These are phyloP conservation scores for Paecilomyces fulvus DNA, from an alignment of 2,329 filamentous ascomycete genomes.

Conservation along the genomic window DNA sequence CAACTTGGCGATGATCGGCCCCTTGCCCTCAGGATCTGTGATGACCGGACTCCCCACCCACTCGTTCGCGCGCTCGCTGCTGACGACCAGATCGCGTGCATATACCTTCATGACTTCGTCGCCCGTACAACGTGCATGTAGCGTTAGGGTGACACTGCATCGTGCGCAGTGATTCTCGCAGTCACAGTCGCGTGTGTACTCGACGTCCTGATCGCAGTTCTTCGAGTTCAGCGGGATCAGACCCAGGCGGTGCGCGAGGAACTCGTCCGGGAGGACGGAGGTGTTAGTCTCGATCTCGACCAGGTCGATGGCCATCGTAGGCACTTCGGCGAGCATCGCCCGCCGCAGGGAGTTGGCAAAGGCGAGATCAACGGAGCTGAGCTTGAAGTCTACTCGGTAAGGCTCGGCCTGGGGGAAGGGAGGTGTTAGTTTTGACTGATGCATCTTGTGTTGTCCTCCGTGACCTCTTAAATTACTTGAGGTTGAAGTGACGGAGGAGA, in stretches of 20 bases:
- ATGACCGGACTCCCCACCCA: conserved; percentile 74
- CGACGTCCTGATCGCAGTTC: conserved; percentile 67
- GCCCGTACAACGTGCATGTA: conserved; percentile 77
- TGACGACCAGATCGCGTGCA: conserved; percentile 74
- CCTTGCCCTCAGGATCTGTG: conserved; percentile 70
- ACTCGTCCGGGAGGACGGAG: conserved; percentile 93
- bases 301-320: conserved; percentile 87
- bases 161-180: conserved; percentile 92
- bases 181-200: conserved; percentile 89
- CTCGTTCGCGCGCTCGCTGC: conserved; percentile 61
- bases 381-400: conserved; percentile 81
- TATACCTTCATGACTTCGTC: conserved; percentile 92
- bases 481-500: neutral
- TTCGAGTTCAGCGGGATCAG: conserved; percentile 81
- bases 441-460: neutral
- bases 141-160: conserved; percentile 75
- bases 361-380: conserved; percentile 78
- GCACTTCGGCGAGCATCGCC: conserved; percentile 85
- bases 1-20: conserved; percentile 82
- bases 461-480: neutral
- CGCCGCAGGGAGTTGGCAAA: conserved; percentile 91
- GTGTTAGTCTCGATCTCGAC: conserved; percentile 91
- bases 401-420: conserved; percentile 55
- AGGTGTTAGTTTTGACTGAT: conserved; percentile 3
- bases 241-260: conserved; percentile 85